Percentiles rank a stretch among this genome's conserved stretches.
These are phyloP conservation scores for Aspergillus felis DNA, from an alignment of 2,329 filamentous ascomycete species.

Conservation along the genomic window DNA sequence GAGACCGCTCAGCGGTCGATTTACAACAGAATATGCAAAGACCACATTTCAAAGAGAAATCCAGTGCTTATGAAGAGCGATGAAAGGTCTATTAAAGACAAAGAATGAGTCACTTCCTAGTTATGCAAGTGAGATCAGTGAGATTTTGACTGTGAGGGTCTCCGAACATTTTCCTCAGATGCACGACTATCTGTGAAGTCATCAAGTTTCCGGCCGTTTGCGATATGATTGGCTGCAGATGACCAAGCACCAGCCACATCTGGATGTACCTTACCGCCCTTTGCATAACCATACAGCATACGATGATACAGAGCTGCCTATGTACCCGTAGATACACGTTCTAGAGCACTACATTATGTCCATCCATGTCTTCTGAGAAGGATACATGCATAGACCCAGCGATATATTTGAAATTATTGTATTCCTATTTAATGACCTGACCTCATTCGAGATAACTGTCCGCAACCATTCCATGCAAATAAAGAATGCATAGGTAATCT, in stretches of 20 bases:
- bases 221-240: slow-evolving; percentile 11
- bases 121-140: neutral
- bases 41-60: slow-evolving; percentile 6
- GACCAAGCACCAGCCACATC: slow-evolving; percentile 1
- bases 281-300: neutral
- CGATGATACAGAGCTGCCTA: too few species aligned
- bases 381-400: neutral
- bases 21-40: slow-evolving; percentile 1
- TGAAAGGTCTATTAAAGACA: neutral
- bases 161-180: slow-evolving; percentile 6
- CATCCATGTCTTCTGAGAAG: neutral
- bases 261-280: neutral
- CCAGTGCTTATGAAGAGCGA: neutral
- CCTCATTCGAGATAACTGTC: neutral
- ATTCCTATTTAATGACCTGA: too few species aligned
- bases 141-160: neutral
- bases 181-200: slow-evolving; percentile 16
- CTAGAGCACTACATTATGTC: too few species aligned
- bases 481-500: neutral
- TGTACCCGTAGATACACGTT: too few species aligned
- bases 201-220: slow-evolving; percentile 6
- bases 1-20: slow-evolving; percentile 7
- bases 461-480: neutral
- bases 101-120: neutral
- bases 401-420: neutral